Percentiles rank a stretch among this genome's conserved stretches.
phyloP scores from a whole-genome alignment of 2,329 filamentous ascomycete genomes.

The Stachybotrys echinatus region DNA sequence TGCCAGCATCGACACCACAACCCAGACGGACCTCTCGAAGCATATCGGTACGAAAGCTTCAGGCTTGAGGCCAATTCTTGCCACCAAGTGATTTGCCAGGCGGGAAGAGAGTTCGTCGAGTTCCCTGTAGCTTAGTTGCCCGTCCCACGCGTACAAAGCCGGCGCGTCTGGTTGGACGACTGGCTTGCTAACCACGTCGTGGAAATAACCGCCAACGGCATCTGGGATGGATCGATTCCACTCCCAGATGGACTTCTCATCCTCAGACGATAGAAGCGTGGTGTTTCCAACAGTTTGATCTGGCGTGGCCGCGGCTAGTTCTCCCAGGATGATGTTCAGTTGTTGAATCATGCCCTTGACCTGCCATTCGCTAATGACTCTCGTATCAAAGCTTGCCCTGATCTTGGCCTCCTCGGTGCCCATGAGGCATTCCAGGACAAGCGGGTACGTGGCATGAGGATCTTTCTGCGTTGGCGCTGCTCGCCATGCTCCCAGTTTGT shows the following conservation, averaged over 20 bases:
- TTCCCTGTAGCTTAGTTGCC: neutral
- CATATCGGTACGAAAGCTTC: slow-evolving; percentile 2
- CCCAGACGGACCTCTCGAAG: slow-evolving; percentile 7
- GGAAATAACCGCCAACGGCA: neutral
- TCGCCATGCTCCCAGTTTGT: neutral
- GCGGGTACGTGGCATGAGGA: slow-evolving; percentile 1
- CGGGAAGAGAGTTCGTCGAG: neutral
- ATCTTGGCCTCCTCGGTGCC: slow-evolving; percentile 6
- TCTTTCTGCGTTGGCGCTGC: neutral
- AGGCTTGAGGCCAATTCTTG: neutral
- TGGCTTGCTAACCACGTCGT: neutral
- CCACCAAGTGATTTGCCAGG: neutral
- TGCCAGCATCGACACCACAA: slow-evolving; percentile 5
- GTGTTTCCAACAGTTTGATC: neutral
- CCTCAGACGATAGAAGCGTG: neutral
- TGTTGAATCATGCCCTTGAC: neutral
- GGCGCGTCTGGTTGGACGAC: neutral
- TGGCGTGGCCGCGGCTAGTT: neutral
- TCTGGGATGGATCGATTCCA: neutral
- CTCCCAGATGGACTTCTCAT: neutral
- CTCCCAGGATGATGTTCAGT: slow-evolving; percentile 4
- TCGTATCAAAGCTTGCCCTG: slow-evolving; percentile 16
- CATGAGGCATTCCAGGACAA: neutral
- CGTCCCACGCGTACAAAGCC: neutral
- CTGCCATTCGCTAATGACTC: slow-evolving; percentile 10